These are phyloP conservation scores for Rhodotorula graminis DNA, from an alignment of 768 basidiomycete species.

Conservation along the genomic window DNA sequence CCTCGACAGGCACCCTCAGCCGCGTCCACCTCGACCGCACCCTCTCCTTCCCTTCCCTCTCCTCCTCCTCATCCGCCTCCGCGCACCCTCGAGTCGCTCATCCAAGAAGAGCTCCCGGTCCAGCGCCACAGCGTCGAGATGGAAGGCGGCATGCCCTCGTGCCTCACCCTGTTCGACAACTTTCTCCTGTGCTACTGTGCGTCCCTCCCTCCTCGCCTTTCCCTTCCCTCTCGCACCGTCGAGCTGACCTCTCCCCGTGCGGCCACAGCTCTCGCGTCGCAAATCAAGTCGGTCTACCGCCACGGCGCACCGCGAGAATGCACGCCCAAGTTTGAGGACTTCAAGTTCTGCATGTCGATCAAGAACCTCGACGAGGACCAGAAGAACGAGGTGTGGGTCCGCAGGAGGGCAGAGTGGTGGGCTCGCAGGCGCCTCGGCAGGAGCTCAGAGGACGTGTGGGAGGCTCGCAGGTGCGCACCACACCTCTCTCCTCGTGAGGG, in stretches of 20 bases:
- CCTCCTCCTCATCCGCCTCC: background rate
- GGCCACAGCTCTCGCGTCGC: slow-evolving; percentile 64
- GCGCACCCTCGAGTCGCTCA: slow-evolving; percentile 32
- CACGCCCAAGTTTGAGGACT: slow-evolving; percentile 73
- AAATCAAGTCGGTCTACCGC: slow-evolving; percentile 80
- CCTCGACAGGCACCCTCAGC: background rate
- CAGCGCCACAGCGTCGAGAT: slow-evolving; percentile 38
- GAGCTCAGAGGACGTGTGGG: slow-evolving; percentile 96
- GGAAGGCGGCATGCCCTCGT: slow-evolving; percentile 42
- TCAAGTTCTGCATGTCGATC: slow-evolving; percentile 87
- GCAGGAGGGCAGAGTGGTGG: slow-evolving; percentile 89
- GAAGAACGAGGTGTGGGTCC: slow-evolving; percentile 76
- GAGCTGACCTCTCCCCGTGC: background rate
- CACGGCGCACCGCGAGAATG: slow-evolving; percentile 71
- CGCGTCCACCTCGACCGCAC: no score
- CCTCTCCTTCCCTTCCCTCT: background rate
- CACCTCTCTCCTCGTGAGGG: background rate
- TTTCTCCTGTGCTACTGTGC: slow-evolving; percentile 49
- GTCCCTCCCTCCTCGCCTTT: slow-evolving; percentile 4
- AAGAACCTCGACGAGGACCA: slow-evolving; percentile 73
- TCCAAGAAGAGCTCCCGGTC: slow-evolving; percentile 41
- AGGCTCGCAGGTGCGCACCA: slow-evolving; percentile 64
- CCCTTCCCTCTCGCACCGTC: background rate
- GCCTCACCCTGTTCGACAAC: slow-evolving; percentile 46
- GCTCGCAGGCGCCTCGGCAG: slow-evolving; percentile 65